These are phyloP conservation scores for Lyophyllum shimeji DNA, from an alignment of 768 basidiomycete species.

Conservation along the genomic window DNA sequence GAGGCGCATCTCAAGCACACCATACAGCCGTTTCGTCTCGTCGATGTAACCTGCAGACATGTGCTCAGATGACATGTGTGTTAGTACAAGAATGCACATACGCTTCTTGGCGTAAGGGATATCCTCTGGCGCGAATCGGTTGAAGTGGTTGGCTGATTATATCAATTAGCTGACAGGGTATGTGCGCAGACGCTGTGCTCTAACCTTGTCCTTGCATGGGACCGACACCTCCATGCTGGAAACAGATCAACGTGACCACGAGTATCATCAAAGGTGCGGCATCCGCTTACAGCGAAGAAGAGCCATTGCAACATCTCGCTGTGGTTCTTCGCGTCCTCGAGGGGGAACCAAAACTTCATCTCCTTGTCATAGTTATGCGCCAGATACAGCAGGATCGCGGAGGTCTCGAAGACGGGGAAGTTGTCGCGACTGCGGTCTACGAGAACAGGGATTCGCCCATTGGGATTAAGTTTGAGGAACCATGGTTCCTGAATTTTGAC, in stretches of 20 bases:
- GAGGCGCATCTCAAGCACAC: slow-evolving; percentile 77
- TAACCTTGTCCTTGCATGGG: slow-evolving; percentile 80
- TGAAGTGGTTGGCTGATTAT: slow-evolving; percentile 63
- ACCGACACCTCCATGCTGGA: slow-evolving; percentile 76
- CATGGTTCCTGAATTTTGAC: slow-evolving; percentile 46
- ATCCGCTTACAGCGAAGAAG: slow-evolving; percentile 63
- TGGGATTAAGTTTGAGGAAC: slow-evolving; percentile 76
- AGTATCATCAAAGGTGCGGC: neutral
- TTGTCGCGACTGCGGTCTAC: slow-evolving; percentile 59
- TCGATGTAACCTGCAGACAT: slow-evolving; percentile 58
- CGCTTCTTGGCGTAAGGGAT: slow-evolving; percentile 70
- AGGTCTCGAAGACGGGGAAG: slow-evolving; percentile 74
- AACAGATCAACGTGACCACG: neutral
- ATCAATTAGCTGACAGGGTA: neutral
- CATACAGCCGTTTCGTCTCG: slow-evolving; percentile 81
- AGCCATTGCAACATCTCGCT: slow-evolving; percentile 84
- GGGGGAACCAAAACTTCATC: slow-evolving; percentile 63
- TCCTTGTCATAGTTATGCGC: slow-evolving; percentile 78
- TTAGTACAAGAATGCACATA: slow-evolving; percentile 19
- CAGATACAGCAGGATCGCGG: slow-evolving; percentile 82
- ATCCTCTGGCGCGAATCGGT: slow-evolving; percentile 57
- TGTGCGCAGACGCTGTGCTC: neutral
- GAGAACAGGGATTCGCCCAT: slow-evolving; percentile 70
- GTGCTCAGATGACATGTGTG: no score
- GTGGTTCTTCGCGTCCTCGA: slow-evolving; percentile 53